These are phyloP conservation scores for Pachysandra terminalis DNA, from an alignment of 164 flowering plant species.

Conservation along the genomic window DNA sequence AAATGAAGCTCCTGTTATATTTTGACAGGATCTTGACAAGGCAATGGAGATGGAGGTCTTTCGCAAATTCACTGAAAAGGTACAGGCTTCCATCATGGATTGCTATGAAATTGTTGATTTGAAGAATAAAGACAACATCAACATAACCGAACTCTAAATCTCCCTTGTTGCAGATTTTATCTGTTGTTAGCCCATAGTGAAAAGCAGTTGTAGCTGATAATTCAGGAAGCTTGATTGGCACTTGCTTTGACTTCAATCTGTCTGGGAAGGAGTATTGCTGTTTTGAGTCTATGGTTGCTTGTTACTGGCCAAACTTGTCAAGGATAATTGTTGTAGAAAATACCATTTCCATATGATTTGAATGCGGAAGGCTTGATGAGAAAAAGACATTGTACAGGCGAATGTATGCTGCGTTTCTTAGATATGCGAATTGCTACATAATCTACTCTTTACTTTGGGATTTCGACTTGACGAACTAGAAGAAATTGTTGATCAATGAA, in stretches of 20 bases:
- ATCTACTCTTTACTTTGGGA: too few relatives aligned
- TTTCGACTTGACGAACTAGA: too few relatives aligned
- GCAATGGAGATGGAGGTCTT: slow-evolving; percentile 60
- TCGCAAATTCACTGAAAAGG: slow-evolving; percentile 65
- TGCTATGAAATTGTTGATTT: neutral
- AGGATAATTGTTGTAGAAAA: too few relatives aligned
- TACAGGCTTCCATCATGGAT: slow-evolving; percentile 14
- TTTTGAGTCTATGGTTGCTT: neutral
- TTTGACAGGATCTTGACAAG: slow-evolving; percentile 60
- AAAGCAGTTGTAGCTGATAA: slow-evolving; percentile 4
- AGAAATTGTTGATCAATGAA: too few relatives aligned
- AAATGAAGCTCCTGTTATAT: neutral
- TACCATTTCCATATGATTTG: neutral
- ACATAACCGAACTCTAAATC: neutral
- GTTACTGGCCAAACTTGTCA: neutral
- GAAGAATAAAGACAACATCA: neutral
- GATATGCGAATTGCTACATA: too few relatives aligned
- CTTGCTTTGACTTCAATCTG: neutral
- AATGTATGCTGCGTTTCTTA: neutral
- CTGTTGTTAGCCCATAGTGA: slow-evolving; percentile 17
- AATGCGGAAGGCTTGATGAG: neutral
- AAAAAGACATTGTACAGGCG: neutral
- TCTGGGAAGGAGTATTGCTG: too few relatives aligned
- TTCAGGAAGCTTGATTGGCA: neutral
- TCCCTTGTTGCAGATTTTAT: slow-evolving; percentile 35